A percentile compares a stretch with the other conserved stretches of the same genome.
Evolutionary conservation across 352 stramenopile species (phyloP).

Genomic region (Phytophthora agathidicida): DNA sequence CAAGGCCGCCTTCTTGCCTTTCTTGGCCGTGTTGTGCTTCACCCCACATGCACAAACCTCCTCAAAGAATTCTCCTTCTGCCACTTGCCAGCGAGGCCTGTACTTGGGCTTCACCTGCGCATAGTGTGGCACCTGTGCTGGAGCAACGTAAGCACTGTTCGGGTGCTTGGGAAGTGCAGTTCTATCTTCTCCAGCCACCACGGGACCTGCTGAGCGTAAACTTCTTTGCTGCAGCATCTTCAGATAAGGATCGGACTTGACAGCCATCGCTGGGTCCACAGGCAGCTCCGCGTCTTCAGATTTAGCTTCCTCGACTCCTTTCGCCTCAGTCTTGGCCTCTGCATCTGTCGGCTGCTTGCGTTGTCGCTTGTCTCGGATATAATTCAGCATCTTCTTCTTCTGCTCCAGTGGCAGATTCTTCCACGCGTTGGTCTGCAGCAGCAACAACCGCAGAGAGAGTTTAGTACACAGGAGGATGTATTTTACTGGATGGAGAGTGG

Average conservation of each 20-base stretch:
- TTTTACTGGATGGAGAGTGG: not conserved
- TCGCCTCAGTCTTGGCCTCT: constrained; percentile 5
- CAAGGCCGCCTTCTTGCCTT: constrained; percentile 43
- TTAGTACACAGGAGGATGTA: too few species aligned
- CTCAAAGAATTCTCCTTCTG: constrained; percentile 78
- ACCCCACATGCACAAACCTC: constrained; percentile 60
- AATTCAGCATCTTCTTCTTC: constrained; percentile 82
- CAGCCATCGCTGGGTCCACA: constrained; percentile 20
- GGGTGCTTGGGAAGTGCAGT: constrained; percentile 33
- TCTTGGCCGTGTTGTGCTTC: constrained; percentile 50
- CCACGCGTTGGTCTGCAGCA: constrained; percentile 74
- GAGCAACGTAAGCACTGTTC: constrained; percentile 69
- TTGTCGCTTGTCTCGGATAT: constrained; percentile 75
- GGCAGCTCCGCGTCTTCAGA: constrained; percentile 12
- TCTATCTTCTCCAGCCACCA: constrained; percentile 1
- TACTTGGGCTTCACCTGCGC: constrained; percentile 37
- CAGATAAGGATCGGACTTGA: constrained; percentile 75
- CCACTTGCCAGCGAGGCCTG: constrained; percentile 71
- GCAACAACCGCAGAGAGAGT: too few species aligned
- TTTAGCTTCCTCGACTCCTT: constrained; percentile 2
- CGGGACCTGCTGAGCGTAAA: constrained; percentile 31
- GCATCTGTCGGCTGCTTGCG: constrained; percentile 20
- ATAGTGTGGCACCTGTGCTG: constrained; percentile 57
- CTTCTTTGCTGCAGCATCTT: constrained; percentile 81
- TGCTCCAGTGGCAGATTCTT: constrained; percentile 75